Base-by-base conservation (phyloP, 2,329 filamentous ascomycete genomes). In the Bipolaris zeicola region DNA sequence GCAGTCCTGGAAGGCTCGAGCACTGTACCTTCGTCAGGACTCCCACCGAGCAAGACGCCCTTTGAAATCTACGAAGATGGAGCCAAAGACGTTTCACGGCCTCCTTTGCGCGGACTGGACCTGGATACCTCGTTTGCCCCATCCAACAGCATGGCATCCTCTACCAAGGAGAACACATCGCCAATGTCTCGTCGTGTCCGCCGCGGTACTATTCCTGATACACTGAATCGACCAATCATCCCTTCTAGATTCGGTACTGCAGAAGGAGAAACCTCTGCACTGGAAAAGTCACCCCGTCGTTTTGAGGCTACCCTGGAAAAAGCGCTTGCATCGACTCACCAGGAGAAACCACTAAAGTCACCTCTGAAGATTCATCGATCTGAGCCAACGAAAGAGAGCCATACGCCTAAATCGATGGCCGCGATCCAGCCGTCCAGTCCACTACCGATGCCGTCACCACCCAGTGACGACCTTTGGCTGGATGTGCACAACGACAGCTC, bases 51-150 rank as follows among this genome's bases (percentile, higher is more conserved):
- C 26, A 70, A 68, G 34, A 50, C 55, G 11, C 61, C 65, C 0
- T 73, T 76, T 48, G 53, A 68, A 2, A 75, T 75, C 20, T 70
- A 69, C 39, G 72, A 75, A 46, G 72, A 75, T 44, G 48, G 55
- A 3, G 64, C 56, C 42, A 74, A 68, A 47, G 61, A 70, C 2
- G 61, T 37, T n/a, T 31, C 58, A 14, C 51, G 45, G 38, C 55
- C 48, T 13, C 38, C 58, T 34, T 58, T 51, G 6, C 50, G 51
- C 24, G 59, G 62, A 14, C 18, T 55, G 6, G 57, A 66, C 5
- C 50, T 55, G 20, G 56, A 51, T 1, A 37, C 33, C 2, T 66
- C 67, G 0, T 63, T 62, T n/a, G 55, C 55, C 45, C 41, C 65
- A 33, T 57, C 58, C 41, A 36, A 64, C 24, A 61, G 57, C 60